phyloP scores from a whole-genome alignment of 257 asterid genomes.

The Solanum arcanum region DNA sequence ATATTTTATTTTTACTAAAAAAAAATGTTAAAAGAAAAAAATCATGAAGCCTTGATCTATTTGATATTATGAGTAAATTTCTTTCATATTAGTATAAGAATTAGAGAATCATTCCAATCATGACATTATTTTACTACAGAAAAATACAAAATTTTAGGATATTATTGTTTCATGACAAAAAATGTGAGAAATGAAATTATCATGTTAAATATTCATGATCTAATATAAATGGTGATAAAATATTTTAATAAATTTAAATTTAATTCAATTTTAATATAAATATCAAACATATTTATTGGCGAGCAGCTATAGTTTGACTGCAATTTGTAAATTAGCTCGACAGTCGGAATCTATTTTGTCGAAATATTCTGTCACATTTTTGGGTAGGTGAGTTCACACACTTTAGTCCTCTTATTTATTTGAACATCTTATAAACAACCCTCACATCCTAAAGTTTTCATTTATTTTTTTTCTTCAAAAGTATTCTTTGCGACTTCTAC shows the following conservation, averaged over 20 bases:
- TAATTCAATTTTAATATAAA: not conserved
- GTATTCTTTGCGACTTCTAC: not conserved
- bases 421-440: not conserved
- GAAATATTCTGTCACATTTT: not conserved
- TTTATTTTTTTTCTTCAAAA: not conserved
- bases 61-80: not conserved
- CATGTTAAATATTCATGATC: not conserved
- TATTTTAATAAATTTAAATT: not conserved
- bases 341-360: not conserved
- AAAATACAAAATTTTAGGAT: not conserved
- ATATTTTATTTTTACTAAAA: not conserved
- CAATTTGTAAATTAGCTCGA: not conserved
- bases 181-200: not conserved
- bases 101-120: not conserved
- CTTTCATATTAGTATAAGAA: not conserved
- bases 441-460: not conserved
- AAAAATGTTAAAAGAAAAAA: too few relatives aligned
- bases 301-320: not conserved
- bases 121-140: not conserved
- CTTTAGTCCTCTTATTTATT: not conserved
- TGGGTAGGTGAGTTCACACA: not conserved
- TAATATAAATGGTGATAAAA: not conserved
- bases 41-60: not conserved
- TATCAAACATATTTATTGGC: not conserved
- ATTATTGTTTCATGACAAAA: too few relatives aligned